Evolutionary conservation across 306 rosid species (phyloP).

Genomic region (Castanospermum australe): DNA sequence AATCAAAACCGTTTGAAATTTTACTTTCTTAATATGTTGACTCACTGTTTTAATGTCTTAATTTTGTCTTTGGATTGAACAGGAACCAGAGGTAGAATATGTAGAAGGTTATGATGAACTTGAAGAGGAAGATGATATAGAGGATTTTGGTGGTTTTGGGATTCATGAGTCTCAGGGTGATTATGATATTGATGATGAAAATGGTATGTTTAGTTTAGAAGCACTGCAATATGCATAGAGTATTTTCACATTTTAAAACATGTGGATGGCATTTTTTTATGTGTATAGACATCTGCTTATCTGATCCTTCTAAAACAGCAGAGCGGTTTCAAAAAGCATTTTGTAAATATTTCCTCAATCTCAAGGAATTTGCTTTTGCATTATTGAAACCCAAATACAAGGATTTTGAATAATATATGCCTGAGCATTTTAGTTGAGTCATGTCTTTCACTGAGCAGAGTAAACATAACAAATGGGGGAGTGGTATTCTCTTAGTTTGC

Average conservation of each 20-base stretch:
- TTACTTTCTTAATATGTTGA: not conserved
- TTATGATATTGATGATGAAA: constrained; percentile 43
- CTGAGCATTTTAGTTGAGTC: constrained; percentile 12
- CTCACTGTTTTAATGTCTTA: not conserved
- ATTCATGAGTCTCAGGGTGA: constrained; percentile 20
- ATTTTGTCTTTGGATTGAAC: constrained; percentile 30
- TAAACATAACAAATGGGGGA: constrained; percentile 7
- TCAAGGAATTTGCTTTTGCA: not conserved
- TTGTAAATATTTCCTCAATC: constrained; percentile 8
- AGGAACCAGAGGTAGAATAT: constrained; percentile 72
- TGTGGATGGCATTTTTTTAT: not conserved
- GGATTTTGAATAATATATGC: not conserved
- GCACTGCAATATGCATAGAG: constrained; percentile 4
- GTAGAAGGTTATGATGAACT: constrained; percentile 75
- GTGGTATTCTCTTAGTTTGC: not conserved
- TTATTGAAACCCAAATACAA: not conserved
- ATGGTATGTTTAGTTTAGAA: constrained; percentile 38
- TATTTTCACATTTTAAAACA: constrained; percentile 5
- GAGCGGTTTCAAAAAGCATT: not conserved
- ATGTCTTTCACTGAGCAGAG: not conserved
- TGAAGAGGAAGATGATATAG: constrained; percentile 87
- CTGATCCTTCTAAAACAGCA: too few relatives aligned
- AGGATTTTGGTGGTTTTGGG: constrained; percentile 64
- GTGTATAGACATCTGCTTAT: too few relatives aligned
- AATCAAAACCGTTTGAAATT: not conserved